These are phyloP conservation scores for Silene coronaria DNA, from an alignment of 179 eudicot species.

Conservation along the genomic window DNA sequence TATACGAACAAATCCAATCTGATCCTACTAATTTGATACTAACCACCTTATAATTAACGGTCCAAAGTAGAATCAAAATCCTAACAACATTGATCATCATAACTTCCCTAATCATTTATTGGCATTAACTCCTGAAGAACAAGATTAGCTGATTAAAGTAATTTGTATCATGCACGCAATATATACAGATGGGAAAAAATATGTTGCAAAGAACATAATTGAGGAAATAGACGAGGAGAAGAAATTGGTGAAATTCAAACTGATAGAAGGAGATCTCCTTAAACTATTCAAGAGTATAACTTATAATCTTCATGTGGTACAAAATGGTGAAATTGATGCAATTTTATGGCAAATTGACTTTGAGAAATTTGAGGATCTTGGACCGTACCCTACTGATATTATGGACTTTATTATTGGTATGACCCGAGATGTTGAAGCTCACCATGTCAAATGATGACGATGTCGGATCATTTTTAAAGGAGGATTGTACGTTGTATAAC, in stretches of 20 bases:
- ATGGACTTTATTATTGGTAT: constrained; percentile 6
- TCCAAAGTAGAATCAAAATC: too few relatives aligned
- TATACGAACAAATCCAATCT: too few relatives aligned
- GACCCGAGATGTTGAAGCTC: constrained; percentile 18
- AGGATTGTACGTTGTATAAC: too few relatives aligned
- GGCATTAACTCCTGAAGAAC: too few relatives aligned
- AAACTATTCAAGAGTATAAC: background rate
- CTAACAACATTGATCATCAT: too few relatives aligned
- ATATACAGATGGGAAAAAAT: constrained; percentile 15
- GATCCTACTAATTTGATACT: too few relatives aligned
- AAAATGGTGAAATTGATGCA: constrained; percentile 1
- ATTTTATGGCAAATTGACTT: constrained; percentile 3
- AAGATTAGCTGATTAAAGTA: too few relatives aligned
- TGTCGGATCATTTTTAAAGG: too few relatives aligned
- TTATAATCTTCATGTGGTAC: background rate
- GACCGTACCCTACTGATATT: constrained; percentile 11
- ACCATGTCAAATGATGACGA: background rate
- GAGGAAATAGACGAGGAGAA: constrained; percentile 18
- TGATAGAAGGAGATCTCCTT: background rate
- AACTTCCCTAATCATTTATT: too few relatives aligned
- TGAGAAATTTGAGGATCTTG: constrained; percentile 11
- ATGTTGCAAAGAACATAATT: background rate
- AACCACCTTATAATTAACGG: too few relatives aligned
- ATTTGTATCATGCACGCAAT: background rate
- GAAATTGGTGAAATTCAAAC: background rate